Evolutionary conservation across 345 rosid genomes (phyloP).

Genomic region (Ceriops tagal): DNA sequence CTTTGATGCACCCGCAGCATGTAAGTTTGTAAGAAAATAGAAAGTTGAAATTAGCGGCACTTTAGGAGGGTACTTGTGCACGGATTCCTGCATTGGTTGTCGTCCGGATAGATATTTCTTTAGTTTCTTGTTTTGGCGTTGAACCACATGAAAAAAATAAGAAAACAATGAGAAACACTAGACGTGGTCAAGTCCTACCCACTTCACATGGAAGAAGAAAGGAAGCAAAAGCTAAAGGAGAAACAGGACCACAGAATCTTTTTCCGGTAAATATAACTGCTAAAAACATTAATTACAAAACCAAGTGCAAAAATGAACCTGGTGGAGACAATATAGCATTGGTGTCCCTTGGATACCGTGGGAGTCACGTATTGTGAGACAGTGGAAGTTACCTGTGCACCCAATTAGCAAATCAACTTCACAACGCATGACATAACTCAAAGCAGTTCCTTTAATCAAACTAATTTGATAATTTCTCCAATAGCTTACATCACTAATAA

Average conservation of each 20-base stretch:
- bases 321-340: constrained; percentile 63
- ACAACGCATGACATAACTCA: neutral
- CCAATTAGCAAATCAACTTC: constrained; percentile 13
- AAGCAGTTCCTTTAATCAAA: neutral
- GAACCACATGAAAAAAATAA: neutral
- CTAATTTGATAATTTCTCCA: neutral
- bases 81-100: constrained; percentile 19
- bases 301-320: constrained; percentile 47
- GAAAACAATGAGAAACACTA: neutral
- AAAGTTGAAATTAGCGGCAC: neutral
- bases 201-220: neutral
- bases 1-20: neutral
- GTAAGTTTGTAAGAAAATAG: neutral
- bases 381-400: constrained; percentile 52
- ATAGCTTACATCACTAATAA: neutral
- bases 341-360: constrained; percentile 48
- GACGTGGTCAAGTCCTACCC: constrained; percentile 1
- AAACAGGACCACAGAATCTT: neutral
- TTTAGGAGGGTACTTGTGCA: neutral
- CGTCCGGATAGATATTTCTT: constrained; percentile 11
- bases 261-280: too few species aligned
- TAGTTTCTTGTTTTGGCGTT: constrained; percentile 2
- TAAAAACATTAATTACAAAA: neutral
- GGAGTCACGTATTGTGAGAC: constrained; percentile 55
- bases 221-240: neutral